Evolutionary conservation across 108 stramenopile genomes (phyloP), one percentile per base, ranked within the genome.

Genomic region (Pseudonitzschia multiseries): DNA sequence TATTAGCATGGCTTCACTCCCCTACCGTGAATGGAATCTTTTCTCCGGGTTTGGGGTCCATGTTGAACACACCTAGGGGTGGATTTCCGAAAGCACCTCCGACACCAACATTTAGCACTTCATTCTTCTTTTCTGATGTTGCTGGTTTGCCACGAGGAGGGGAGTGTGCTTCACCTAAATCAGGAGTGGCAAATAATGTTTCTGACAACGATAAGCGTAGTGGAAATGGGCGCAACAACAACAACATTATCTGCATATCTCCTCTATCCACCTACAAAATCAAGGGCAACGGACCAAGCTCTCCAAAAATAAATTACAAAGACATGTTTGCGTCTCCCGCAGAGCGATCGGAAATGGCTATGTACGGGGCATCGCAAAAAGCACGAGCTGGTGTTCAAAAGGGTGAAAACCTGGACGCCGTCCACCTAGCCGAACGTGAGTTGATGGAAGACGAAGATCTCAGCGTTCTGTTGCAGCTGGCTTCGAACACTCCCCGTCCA

Each of bases 371-470:
- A 44, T 82, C 79, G 15, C 70, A 72, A 43, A 76, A 62, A 36
- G 71, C 57, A 36, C 33, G 61, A 26, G 72, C 72, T 46, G 59
- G 67, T 50, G 61, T 62, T 20, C 61, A 62, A 40, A n/a, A 68
- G 65, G 57, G 46, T 9, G 84, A 86, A 12, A 85, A 83, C 57
- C 26, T 83, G 0, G 90, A 89, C 57, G 87, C 84, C 21, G 73
- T 89, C 36, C 87, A 88, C 69, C 62, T 85, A 73, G 87, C 87
- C 4, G 93, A 95, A 66, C 77, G 90, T 15, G 87, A 87, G 75
- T 51, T 92, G 20, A 87, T 83, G 78, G 84, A 89, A 69, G 93
- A 95, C 78, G 93, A 91, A 71, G 93, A 95, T 71, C 63, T 95
- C 78, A 92, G 85, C 72, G 87, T 87, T 48, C 73, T 91, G 67